Conservation (phyloP, 2,329 filamentous ascomycete genomes). For the Clonostachys byssicola region DNA sequence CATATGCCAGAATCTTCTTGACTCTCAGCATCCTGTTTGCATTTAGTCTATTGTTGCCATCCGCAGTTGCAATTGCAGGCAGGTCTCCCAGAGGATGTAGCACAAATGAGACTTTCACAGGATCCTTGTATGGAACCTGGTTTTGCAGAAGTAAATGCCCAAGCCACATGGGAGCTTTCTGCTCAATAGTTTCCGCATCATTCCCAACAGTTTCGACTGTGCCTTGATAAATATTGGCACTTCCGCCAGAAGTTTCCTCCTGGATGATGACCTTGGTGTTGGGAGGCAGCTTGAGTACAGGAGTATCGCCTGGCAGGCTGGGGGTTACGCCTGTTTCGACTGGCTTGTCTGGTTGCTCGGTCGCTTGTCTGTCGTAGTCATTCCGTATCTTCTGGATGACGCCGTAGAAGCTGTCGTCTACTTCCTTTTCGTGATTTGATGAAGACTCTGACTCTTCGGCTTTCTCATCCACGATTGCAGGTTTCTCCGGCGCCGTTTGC, state of each 20-base stretch:
- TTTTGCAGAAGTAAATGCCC: conserved; percentile 85
- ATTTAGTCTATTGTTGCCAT: conserved; percentile 87
- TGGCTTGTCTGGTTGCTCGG: conserved; percentile 45
- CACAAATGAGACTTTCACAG: conserved; percentile 92
- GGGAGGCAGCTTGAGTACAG: conserved; percentile 67
- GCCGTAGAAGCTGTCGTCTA: conserved; percentile 72
- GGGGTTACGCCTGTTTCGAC: conserved; percentile 65
- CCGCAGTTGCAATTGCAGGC: conserved; percentile 68
- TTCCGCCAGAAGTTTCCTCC: conserved; percentile 62
- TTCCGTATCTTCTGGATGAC: conserved; percentile 69
- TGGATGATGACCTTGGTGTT: conserved; percentile 66
- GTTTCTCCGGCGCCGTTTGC: conserved; percentile 59
- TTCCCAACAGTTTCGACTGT: conserved; percentile 74
- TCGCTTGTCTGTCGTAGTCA: conserved; percentile 66
- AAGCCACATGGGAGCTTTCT: conserved; percentile 85
- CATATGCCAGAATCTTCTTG: conserved; percentile 89
- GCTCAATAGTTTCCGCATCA: conserved; percentile 80
- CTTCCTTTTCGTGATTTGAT: conserved; percentile 64
- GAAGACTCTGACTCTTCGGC: conserved; percentile 58
- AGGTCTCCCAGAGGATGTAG: conserved; percentile 75
- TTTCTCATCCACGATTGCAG: conserved; percentile 72
- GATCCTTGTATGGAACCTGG: conserved; percentile 79
- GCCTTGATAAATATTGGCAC: conserved; percentile 85
- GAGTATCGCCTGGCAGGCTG: conserved; percentile 68
- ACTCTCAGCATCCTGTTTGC: conserved; percentile 95